Base-by-base conservation (phyloP, 495 filamentous ascomycete genomes). In the Penicillium fimorum region DNA sequence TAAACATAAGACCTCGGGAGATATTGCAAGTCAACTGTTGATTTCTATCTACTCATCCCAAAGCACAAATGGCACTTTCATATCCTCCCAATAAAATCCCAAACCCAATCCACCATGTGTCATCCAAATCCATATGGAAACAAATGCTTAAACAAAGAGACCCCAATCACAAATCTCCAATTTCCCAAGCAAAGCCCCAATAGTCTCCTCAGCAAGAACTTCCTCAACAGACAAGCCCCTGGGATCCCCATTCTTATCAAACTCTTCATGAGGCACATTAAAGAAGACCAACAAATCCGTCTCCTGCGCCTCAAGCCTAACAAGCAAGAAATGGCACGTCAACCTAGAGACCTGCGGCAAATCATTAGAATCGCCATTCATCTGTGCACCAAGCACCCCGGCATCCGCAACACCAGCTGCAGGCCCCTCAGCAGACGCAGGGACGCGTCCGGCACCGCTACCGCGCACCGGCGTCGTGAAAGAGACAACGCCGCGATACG, bases 271-370 rank as follows among this genome's bases (percentile, higher is more conserved):
- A 25, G 92, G 94, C 32, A 96, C 87, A 75, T 97, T 97, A 68
- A 96, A 82, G 29, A 90, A 89, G 53, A 96, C 83, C 25, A 96
- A 68, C n/a, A 98, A 66, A 75, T 98, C 94, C 13, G 94, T 93
- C 58, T 73, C 75, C 70, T 95, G 80, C 59, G 82, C 75, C 71
- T 82, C 82, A 25, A 98, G 76, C 29, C 94, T 74, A 29, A 97
- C 76, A 46, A 97, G 74, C 41, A 79, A 50, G 59, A 71, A 76
- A 53, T 71, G 68, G 37, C 71, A 70, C 3, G 58, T 69, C 43
- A 68, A 38, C 53, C 50, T 69, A 3, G 64, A 69, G 15, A 47
- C 29, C 49, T 18, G 35, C 32, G 32, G 30, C 52, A 35, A 46
- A 15, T 17, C 41, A 46, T 8, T 30, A n/a, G 25, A 29, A 13